Conservation (phyloP, 192 early-diverging fungal genomes). For the Coemansia sp. region DNA sequence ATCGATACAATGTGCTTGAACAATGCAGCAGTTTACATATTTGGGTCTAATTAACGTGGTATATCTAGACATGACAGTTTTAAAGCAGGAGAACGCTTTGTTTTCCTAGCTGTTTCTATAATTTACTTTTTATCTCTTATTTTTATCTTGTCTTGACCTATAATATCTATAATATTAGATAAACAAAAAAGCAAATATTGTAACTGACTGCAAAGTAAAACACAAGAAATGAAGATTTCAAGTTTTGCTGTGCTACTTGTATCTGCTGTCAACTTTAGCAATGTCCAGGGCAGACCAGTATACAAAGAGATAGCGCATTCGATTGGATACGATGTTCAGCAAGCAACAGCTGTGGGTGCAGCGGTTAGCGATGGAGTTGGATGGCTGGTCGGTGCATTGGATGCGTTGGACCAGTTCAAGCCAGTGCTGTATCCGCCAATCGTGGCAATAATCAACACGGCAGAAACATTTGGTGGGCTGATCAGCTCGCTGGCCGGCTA, state of each 20-base stretch:
- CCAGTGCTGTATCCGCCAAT: constrained; percentile 32
- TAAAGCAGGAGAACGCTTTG: too few relatives aligned
- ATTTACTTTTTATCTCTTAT: too few relatives aligned
- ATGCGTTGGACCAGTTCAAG: constrained; percentile 34
- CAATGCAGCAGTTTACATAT: not conserved
- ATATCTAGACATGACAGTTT: too few relatives aligned
- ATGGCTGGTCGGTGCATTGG: constrained; percentile 18
- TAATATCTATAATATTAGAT: too few relatives aligned
- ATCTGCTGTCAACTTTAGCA: not conserved
- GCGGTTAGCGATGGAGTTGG: constrained; percentile 23
- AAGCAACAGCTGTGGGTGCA: constrained; percentile 25
- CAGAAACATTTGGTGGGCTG: constrained; percentile 31
- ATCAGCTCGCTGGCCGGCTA: constrained; percentile 30
- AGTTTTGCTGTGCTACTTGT: constrained; percentile 5
- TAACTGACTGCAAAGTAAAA: not conserved
- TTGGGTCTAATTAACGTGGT: not conserved
- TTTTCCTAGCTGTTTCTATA: too few relatives aligned
- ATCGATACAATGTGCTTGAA: too few relatives aligned
- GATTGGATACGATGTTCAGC: constrained; percentile 26
- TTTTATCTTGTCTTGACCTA: too few relatives aligned
- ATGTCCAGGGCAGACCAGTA: constrained; percentile 13
- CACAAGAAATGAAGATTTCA: constrained; percentile 12
- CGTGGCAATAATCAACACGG: constrained; percentile 21
- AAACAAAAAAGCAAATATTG: not conserved
- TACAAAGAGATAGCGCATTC: constrained; percentile 45